Base-by-base conservation (phyloP, 371 early-diverging fungal species). In the Sporodiniella umbellata region DNA sequence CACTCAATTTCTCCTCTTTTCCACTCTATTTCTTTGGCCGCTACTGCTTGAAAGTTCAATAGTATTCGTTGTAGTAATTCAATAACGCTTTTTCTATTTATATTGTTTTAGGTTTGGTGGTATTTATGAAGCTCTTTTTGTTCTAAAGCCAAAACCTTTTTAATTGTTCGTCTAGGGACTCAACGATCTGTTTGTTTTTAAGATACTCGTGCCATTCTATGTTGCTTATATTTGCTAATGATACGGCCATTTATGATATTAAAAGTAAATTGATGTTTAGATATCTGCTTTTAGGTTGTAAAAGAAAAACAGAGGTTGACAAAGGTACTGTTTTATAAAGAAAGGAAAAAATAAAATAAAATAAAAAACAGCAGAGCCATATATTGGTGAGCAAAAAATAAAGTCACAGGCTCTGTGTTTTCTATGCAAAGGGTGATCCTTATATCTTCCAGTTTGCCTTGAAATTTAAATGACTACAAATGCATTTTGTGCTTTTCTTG, bases 1-100 rank as follows among this genome's bases (percentile, higher is more conserved):
- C 66, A 67, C 3, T 30, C 21, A 4, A 45, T 42, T 10, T 51
- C 48, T 2, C 38, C 38, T 30, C 45, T 24, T 39, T 48, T 58
- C n/a, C 44, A 38, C 17, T 43, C 48, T 15, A 42, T 33, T 8
- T 52, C 39, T 14, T 28, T 37, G 7, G 17, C 15, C 1, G 48
- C 48, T 3, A 14, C 23, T 31, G 47, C 24, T 19, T 26, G 11
- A 10, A 58, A 58, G 12, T 23, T 47, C 1, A 25, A 14, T 4
- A 48, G 5, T 3, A 23, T 43, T 1, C 15, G 11, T n/a, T 53
- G 24, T 23, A 58, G 23, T n/a, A 58, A 19, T 0, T 18, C 1
- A 12, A 58, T 18, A 3, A 53, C 53, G 7, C 44, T 33, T 22
- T 47, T 23, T 42, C 58, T 57, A 21, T 40, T 40, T 2, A 1